Base-by-base conservation (phyloP, 2,329 filamentous ascomycete genomes). In the Penicillium vulpinum region DNA sequence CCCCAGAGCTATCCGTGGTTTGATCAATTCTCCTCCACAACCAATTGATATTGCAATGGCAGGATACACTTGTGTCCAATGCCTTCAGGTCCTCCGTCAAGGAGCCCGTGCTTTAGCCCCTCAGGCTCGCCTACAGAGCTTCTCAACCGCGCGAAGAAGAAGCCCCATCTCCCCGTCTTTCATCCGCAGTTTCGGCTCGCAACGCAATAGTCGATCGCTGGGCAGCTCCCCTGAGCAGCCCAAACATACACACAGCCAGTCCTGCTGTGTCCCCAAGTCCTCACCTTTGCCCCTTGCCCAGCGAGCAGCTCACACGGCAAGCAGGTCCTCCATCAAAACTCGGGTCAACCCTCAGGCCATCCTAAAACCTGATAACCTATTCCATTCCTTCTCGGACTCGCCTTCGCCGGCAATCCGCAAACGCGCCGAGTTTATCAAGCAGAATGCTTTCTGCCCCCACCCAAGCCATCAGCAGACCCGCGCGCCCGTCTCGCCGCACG, bases 401-500 rank as follows among this genome's bases (percentile, higher is more conserved):
- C 94, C 95, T 9, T 89, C 93, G 40, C 88, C 91, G 38, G 88
- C 90, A 60, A 97, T 99, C 62, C 87, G 93, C 66, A 86, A 87
- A 67, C 88, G 94, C 65, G 94, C 93, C 28, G 90, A 89, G 10
- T 95, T 91, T 69, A 97, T 97, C 77, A 90, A 88, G 72, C 89
- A 95, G 70, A 91, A 97, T 79, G 93, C 93, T 15, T 90, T 91
- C 75, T 99, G 94, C 70, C 91, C 94, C 26, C 94, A 99, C 70
- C 91, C 91, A 6, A 86, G 89, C 54, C 94, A 99, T 74, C 86
- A 88, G 66, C 85, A 88, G 54, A 92, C 90, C 2, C 85, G 89
- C 62, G 73, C 87, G 5, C 83, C 90, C 1, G 83, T 82, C 51
- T 86, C 86, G 33, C 82, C 86, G 2, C 78, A 85, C 57, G 86